Conservation (phyloP, 169 alveolate species). For the Babesia ovata region DNA sequence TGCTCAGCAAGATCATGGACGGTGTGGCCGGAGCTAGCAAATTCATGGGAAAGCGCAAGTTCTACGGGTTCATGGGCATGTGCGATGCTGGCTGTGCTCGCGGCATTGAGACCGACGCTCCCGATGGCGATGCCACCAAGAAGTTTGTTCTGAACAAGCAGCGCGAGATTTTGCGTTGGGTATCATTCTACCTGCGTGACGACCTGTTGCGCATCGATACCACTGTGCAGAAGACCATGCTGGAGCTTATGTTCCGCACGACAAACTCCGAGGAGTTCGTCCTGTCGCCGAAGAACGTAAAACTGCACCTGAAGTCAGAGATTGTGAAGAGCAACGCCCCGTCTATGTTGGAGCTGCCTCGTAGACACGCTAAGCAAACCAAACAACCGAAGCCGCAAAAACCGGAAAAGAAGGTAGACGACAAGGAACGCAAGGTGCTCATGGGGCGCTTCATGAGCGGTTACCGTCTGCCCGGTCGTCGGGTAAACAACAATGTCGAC, state of each 20-base stretch:
- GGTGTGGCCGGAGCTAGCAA: conserved; percentile 44
- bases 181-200: conserved; percentile 40
- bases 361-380: neutral
- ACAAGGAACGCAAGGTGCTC: neutral
- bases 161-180: conserved; percentile 63
- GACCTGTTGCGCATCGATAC: conserved; percentile 63
- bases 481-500: conserved; percentile 27
- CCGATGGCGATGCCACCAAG: conserved; percentile 24
- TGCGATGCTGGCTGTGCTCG: conserved; percentile 53
- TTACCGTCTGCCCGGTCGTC: conserved; percentile 51
- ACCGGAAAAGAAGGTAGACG: neutral
- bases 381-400: neutral
- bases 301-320: conserved; percentile 51
- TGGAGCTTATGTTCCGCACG: conserved; percentile 59
- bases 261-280: conserved; percentile 37
- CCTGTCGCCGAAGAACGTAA: conserved; percentile 34
- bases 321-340: neutral
- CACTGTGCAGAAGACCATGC: conserved; percentile 39
- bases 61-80: conserved; percentile 69
- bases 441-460: conserved; percentile 48
- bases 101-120: conserved; percentile 22
- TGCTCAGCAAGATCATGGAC: conserved; percentile 57
- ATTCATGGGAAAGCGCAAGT: conserved; percentile 61
- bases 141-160: conserved; percentile 26
- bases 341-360: conserved; percentile 20